A percentile compares a stretch with the other conserved stretches of the same genome.
These are phyloP conservation scores for Paramecium sonneborni DNA, from an alignment of 73 alveolate species.

Conservation along the genomic window DNA sequence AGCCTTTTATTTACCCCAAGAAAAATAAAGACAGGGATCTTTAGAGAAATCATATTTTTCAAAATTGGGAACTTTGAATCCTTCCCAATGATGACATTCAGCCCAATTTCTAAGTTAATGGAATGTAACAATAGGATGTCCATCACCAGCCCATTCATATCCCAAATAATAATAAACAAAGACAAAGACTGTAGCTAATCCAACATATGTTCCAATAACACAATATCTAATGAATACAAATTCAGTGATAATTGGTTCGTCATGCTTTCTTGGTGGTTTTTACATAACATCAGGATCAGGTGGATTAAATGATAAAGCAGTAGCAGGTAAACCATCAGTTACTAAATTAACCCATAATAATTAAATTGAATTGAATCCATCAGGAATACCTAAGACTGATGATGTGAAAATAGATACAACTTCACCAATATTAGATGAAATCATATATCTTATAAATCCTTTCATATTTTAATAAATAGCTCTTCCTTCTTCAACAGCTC, in stretches of 20 bases:
- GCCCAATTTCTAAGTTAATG: slow-evolving; percentile 65
- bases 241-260: slow-evolving; percentile 78
- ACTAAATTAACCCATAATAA: slow-evolving; percentile 99
- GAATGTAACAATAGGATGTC: slow-evolving; percentile 61
- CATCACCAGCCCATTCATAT: slow-evolving; percentile 72
- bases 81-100: slow-evolving; percentile 87
- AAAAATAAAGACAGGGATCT: slow-evolving; percentile 95
- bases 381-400: slow-evolving; percentile 99
- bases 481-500: slow-evolving; percentile 99
- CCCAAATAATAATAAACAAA: slow-evolving; percentile 79
- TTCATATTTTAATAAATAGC: slow-evolving; percentile 98
- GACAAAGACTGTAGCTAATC: slow-evolving; percentile 89
- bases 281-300: slow-evolving; percentile 97
- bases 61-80: slow-evolving; percentile 66
- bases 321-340: slow-evolving; percentile 99
- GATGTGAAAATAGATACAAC: slow-evolving; percentile 98
- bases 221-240: slow-evolving; percentile 77
- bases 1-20: slow-evolving; percentile 94
- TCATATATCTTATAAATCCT: slow-evolving; percentile 98
- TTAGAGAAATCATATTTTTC: slow-evolving; percentile 77
- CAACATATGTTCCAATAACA: slow-evolving; percentile 92
- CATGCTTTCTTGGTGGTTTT: slow-evolving; percentile 91
- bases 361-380: slow-evolving; percentile 98
- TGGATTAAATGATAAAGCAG: slow-evolving; percentile 98
- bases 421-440: slow-evolving; percentile 98